Conservation (phyloP, 371 early-diverging fungal genomes). For the Mortierella sp. region DNA sequence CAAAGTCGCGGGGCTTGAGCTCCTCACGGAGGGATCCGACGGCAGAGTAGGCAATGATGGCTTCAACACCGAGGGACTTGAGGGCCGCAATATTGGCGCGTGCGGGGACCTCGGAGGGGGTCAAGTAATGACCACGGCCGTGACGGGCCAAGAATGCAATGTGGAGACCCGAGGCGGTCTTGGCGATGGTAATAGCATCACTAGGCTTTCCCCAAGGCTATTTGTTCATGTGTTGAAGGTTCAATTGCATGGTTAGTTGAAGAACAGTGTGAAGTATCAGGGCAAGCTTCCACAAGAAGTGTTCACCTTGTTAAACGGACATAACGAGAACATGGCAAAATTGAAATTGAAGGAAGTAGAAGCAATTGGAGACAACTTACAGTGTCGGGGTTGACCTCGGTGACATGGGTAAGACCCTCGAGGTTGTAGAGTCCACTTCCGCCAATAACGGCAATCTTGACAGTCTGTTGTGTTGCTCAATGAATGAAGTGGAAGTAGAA, state of each 20-base stretch:
- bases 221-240: background rate
- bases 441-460: slow-evolving; percentile 94
- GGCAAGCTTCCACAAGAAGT: background rate
- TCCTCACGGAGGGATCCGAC: slow-evolving; percentile 95
- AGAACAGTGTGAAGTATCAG: background rate
- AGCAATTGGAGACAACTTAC: slow-evolving; percentile 57
- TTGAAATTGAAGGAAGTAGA: background rate
- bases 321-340: slow-evolving; percentile 8
- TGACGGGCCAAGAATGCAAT: slow-evolving; percentile 98
- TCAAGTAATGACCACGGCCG: slow-evolving; percentile 79
- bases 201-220: slow-evolving; percentile 95
- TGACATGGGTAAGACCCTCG: slow-evolving; percentile 86
- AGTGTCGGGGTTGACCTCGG: slow-evolving; percentile 90
- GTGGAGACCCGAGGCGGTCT: slow-evolving; percentile 80
- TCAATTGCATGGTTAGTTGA: background rate
- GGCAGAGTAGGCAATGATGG: slow-evolving; percentile 95
- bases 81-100: slow-evolving; percentile 98
- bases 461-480: slow-evolving; percentile 37
- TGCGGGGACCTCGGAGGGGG: slow-evolving; percentile 93
- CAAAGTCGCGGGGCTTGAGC: slow-evolving; percentile 95
- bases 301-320: background rate
- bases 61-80: slow-evolving; percentile 93
- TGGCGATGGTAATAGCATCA: slow-evolving; percentile 78
- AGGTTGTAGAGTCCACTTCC: slow-evolving; percentile 96
- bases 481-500: background rate